Percentiles rank a stretch among this genome's conserved stretches.
Evolutionary conservation across 2,329 filamentous ascomycete genomes (phyloP).

Genomic region (Fusarium tanahbumbuense): DNA sequence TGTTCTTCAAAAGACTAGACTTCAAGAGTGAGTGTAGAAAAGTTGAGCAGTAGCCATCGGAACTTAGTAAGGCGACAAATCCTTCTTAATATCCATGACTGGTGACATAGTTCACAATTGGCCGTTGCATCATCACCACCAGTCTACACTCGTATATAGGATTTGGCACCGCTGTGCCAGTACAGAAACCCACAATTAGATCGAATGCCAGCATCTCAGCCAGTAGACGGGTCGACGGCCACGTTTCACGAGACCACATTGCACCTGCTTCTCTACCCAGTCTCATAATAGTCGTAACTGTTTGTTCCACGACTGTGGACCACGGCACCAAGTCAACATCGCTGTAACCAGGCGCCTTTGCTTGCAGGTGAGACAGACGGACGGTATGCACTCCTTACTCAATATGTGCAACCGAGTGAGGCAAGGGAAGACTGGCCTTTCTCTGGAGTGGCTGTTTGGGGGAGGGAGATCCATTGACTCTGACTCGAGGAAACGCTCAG

Average conservation of each 20-base stretch:
- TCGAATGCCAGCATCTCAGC: conserved; percentile 16
- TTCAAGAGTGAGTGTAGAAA: not conserved
- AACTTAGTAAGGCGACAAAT: not conserved
- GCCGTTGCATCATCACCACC: not conserved
- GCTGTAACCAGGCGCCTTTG: conserved; percentile 23
- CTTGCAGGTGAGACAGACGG: conserved; percentile 31
- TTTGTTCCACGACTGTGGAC: conserved; percentile 30
- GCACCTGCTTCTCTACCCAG: conserved; percentile 6
- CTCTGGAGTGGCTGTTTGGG: conserved; percentile 12
- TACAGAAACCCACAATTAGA: conserved; percentile 2
- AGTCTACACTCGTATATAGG: not conserved
- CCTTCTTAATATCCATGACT: not conserved
- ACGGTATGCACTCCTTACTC: conserved; percentile 21
- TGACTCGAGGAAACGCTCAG: conserved; percentile 25
- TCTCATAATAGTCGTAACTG: conserved; percentile 25
- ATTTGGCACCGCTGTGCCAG: not conserved
- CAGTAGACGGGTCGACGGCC: conserved; percentile 19
- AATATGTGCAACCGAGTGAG: conserved; percentile 17
- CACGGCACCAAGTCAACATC: conserved; percentile 17
- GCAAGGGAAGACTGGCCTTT: conserved; percentile 32
- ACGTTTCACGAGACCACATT: conserved; percentile 19
- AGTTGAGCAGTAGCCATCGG: not conserved
- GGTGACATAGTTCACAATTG: not conserved
- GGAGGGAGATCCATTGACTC: not conserved
- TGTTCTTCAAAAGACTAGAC: not conserved